Base-by-base conservation (phyloP, 345 rosid species). In the Geranium brycei region DNA sequence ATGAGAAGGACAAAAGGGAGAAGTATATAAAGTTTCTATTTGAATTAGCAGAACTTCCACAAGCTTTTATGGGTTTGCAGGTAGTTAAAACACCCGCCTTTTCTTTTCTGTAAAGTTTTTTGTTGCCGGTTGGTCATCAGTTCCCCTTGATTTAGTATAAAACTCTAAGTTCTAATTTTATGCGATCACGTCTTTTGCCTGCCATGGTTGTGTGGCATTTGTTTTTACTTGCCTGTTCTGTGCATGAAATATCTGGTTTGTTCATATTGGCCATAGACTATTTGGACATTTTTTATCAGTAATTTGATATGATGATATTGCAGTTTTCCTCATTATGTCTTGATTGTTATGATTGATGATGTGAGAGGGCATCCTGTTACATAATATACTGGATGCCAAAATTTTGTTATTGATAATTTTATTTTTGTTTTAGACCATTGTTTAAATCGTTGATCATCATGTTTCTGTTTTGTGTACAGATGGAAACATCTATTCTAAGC, bases 1-100 rank as follows among this genome's bases (percentile, higher is more conserved):
- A 93, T 69, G 97, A 93, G 81, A 93, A 88, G 79, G 99, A 93
- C 74, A 93, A 90, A 79, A 87, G 80, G 71, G 99, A 93, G 81
- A 93, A 93, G 69, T 85, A 90, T 75, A 71, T 91, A 57, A 93
- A 88, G 69, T 82, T 86, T 72, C 78, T 90, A 58, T 93, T 80
- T 73, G 87, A 90, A 65, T 71, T 90, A 35, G 69, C 73, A 17
- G 99, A 93, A 72, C 96, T 93, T 72, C 96, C 99, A 0, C 91
- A 90, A 75, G 96, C 99, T 72, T 80, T 93, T 68, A 90, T 85
- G 83, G 99, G 82, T 28, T 80, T 93, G 81, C 99, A 93, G 96
- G 99, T 85, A 69, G 64, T 56, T 58, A 51, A 28, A 4, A 2
- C 2, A 2, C 13, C 4, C 41, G 2, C n/a, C 1, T 51, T 8